A percentile compares a stretch with the other conserved stretches of the same genome.
Evolutionary conservation across 2,329 filamentous ascomycete genomes (phyloP).

Genomic region (Ceratocystis papillata): DNA sequence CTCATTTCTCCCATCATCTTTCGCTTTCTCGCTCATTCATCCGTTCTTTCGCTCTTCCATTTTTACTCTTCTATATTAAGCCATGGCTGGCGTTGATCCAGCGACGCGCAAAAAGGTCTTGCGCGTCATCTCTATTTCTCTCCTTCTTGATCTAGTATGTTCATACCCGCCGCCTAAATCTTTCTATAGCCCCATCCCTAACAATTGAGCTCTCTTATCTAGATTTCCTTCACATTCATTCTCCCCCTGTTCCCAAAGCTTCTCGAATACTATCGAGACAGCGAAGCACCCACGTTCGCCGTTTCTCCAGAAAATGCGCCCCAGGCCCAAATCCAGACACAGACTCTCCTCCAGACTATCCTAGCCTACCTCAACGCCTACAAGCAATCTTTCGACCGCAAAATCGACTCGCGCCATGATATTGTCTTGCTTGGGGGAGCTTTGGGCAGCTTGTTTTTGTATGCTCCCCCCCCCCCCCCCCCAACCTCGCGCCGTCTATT

Average conservation of each 20-base stretch:
- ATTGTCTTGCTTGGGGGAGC: conserved; percentile 91
- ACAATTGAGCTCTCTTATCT: conserved; percentile 14
- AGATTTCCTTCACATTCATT: conserved; percentile 99
- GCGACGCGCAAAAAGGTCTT: conserved; percentile 67
- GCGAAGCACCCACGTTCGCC: conserved; percentile 49
- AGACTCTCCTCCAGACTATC: conserved; percentile 65
- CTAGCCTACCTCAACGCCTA: conserved; percentile 81
- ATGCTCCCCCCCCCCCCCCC: conserved; percentile 26
- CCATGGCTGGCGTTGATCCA: conserved; percentile 41
- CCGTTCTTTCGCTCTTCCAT: no score
- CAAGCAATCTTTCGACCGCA: conserved; percentile 82
- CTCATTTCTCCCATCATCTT: no score
- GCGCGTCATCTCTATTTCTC: conserved; percentile 75
- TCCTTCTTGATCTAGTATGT: conserved; percentile 77
- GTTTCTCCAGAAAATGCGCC: conserved; percentile 35
- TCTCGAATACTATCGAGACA: conserved; percentile 87
- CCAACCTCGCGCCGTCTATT: no score
- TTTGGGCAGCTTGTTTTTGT: conserved; percentile 80
- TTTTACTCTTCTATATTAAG: background rate
- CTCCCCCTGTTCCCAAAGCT: conserved; percentile 91
- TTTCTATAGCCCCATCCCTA: conserved; percentile 2
- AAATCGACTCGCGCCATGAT: conserved; percentile 93
- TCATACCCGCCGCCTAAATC: background rate
- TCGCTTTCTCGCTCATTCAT: no score
- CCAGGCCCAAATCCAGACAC: no score